Evolutionary conservation across 176 grass and related monocot species (phyloP), one percentile per base, ranked within the genome.

Genomic region (Cocos nucifera): DNA sequence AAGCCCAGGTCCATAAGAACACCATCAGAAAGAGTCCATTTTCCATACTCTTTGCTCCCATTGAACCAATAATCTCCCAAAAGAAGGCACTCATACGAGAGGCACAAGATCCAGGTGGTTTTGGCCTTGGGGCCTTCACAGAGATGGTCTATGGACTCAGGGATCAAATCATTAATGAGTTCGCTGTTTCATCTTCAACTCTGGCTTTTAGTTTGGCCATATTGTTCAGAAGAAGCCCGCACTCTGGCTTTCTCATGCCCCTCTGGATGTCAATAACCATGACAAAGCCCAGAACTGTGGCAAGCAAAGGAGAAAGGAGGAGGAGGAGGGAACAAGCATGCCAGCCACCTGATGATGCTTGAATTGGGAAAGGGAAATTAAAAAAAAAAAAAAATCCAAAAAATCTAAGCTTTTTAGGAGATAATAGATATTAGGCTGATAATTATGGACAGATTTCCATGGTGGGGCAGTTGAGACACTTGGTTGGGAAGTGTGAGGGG

Each of bases 331-430:
- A 84, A 80, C 92, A 88, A 74, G 80, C 78, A 84, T 74, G 80
- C 70, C 86, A 87, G 87, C 83, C 81, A 80, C 80, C 80, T 66
- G 78, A 81, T 49, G 53, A 54, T 85, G 78, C 66, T 75, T 52
- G 74, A 69, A 82, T 61, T 68, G 75, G 69, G 82, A 82, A 81
- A 81, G 59, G 63, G 56, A 54, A 17, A 62, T 73, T 39, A 21
- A 21, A 21, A 21, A 21, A 21, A 21, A 21, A 74, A 75, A 16
- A 49, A 74, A 21, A 39, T 2, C 32, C 48, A 76, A 63, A 66
- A 68, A 69, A 65, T 21, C 26, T 54, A 22, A 74, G 54, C 53
- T 28, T 56, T 56, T 48, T 71, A 19, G 50, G 28, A 55, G 58
- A 26, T 57, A 35, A 50, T 51, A 48, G 58, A 62, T 62, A 27